Conservation (phyloP, 192 early-diverging fungal genomes). For the Coemansia erecta region DNA sequence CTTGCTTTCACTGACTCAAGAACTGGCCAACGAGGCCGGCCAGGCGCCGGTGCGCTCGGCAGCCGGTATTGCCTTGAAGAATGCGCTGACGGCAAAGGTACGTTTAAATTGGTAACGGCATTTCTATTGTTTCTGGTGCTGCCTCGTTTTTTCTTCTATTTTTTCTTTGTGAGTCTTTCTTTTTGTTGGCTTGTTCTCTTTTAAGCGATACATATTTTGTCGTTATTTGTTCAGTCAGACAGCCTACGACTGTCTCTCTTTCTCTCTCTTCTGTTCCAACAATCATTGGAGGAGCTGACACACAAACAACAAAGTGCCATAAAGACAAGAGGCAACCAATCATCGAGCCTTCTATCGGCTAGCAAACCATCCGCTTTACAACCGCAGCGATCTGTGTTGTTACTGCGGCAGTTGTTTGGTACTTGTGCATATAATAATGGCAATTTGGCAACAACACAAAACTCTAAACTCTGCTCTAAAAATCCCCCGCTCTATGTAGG, state of each 20-base stretch:
- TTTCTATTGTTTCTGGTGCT: background rate
- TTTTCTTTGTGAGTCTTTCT: background rate
- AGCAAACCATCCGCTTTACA: no score
- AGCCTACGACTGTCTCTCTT: background rate
- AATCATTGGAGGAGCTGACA: no score
- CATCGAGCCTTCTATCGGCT: no score
- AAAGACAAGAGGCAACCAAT: no score
- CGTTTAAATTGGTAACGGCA: background rate
- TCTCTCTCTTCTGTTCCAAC: background rate
- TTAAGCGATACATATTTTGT: background rate
- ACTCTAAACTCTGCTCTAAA: background rate
- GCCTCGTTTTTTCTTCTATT: background rate
- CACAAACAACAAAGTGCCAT: no score
- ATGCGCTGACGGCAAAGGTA: conserved; percentile 85
- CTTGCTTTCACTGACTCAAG: conserved; percentile 69
- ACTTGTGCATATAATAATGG: no score
- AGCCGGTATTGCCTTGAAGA: conserved; percentile 93
- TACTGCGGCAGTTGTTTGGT: no score
- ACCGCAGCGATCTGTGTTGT: no score
- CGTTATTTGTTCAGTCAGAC: background rate
- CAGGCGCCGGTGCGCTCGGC: conserved; percentile 65
- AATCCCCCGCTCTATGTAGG: no score
- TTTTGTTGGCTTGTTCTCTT: background rate
- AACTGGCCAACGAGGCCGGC: conserved; percentile 77
- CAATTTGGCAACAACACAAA: background rate